Base-by-base conservation (phyloP, 768 basidiomycete genomes). In the Boletus rubroflammeus region DNA sequence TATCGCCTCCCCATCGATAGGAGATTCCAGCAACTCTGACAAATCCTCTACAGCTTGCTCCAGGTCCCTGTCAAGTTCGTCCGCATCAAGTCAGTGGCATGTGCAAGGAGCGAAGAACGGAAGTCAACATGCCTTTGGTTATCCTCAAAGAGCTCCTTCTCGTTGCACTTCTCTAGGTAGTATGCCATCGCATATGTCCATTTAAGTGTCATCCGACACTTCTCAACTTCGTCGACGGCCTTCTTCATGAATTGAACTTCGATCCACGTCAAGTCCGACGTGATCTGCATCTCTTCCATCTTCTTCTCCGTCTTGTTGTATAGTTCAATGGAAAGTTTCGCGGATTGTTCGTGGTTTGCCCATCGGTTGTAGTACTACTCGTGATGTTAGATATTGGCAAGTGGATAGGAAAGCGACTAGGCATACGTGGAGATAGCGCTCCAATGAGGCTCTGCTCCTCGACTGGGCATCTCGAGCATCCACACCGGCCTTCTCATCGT, bases 141-240 rank as follows among this genome's bases (percentile, higher is more conserved):
- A 72, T 98, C 95, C 72, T 98, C 96, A 65, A 93, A 98, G 43
- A 98, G 74, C 66, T 93, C 90, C 74, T 98, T 98, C 78, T 89
- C 78, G 66, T 98, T 98, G 50, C 90, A 85, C 66, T 81, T 86
- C 38, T 83, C 86, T 28, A 99, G 81, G 67, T 98, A 98, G 75
- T 93, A 99, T 28, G 95, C 96, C 96, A 99, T 98, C 3, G 93
- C 90, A 64, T 99, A 99, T 13, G 96, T 98, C 96, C 97, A 99
- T 73, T 98, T 98, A 54, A 99, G 83, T 36, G 96, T 98, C 77
- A 85, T 90, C 26, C 97, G 84, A 73, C 97, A 91, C 69, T 86
- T 86, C 62, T 88, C 82, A 36, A 91, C 82, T 69, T 88, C 88
- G 66, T 98, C 97, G 5, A 98, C 95, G 1, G 97, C 97, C 72